These are phyloP conservation scores for Blastobotrys illinoisensis DNA, from an alignment of 1,139 yeast genomes.

Conservation along the genomic window DNA sequence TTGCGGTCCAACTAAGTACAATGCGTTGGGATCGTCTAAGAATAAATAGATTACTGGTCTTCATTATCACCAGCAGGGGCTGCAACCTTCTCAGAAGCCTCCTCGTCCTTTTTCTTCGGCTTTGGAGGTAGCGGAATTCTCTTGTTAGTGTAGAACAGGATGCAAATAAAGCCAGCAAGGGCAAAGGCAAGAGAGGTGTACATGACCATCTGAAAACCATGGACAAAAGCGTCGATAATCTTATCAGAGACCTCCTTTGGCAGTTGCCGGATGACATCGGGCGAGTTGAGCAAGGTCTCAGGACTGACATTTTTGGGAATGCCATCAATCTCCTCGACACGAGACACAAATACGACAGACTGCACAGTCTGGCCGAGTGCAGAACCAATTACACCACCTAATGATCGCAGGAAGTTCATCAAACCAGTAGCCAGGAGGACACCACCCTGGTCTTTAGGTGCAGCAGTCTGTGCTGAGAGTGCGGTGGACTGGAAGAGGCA, in stretches of 20 bases:
- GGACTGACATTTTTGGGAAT: slow-evolving; percentile 14
- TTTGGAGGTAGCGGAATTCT: slow-evolving; percentile 14
- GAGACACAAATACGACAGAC: slow-evolving; percentile 27
- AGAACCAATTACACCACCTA: slow-evolving; percentile 48
- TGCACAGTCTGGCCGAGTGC: slow-evolving; percentile 46
- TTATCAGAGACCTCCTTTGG: slow-evolving; percentile 13
- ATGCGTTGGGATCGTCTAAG: background rate
- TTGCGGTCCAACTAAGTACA: too few species aligned
- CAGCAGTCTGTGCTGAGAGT: slow-evolving; percentile 49
- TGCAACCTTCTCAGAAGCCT: background rate
- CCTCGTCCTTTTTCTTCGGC: slow-evolving; percentile 3
- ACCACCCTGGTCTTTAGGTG: slow-evolving; percentile 49
- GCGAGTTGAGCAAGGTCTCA: slow-evolving; percentile 17
- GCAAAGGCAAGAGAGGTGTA: slow-evolving; percentile 21
- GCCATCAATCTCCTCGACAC: slow-evolving; percentile 4
- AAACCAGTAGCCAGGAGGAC: slow-evolving; percentile 47
- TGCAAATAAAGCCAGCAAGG: slow-evolving; percentile 14
- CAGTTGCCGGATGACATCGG: slow-evolving; percentile 18
- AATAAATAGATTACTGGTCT: background rate
- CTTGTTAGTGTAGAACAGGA: slow-evolving; percentile 21
- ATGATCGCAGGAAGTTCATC: slow-evolving; percentile 42
- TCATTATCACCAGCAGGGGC: background rate
- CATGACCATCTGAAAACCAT: slow-evolving; percentile 22
- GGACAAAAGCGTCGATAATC: slow-evolving; percentile 21
- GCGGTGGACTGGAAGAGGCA: slow-evolving; percentile 47